Base-by-base conservation (phyloP, 305 asterid genomes). In the Rubia occidens region DNA sequence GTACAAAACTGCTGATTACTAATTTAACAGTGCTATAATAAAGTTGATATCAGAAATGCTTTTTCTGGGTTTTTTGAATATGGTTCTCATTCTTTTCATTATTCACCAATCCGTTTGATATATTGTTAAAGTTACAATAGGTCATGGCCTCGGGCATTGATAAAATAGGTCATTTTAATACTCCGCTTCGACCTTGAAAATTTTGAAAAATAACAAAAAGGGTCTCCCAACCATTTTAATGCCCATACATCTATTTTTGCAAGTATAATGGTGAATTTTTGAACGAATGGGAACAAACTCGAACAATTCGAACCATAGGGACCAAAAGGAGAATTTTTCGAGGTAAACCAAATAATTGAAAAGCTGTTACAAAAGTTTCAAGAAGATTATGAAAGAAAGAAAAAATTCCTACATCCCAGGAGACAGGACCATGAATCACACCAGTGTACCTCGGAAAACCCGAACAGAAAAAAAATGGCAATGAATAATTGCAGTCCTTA, bases 401-500 rank as follows among this genome's bases (percentile, higher is more conserved):
- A 51, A n/a, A 59, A n/a, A 63, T 0, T 8, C 67, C 49, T 4
- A 17, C 44, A 11, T 49, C 60, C 60, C 45, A 45, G 53, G 53
- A 45, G 53, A 45, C 53, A 43, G 11, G 11, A 8, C 47, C 47
- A 47, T 47, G 54, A 47, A 47, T 2, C 54, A 47, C 54, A 47
- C 54, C 54, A 47, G 24, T 24, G 2, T 11, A 66, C 43, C 69
- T 20, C 69, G 39, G 69, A 44, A 43, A 65, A 47, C 14, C 20
- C 9, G 15, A 47, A 45, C 60, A 43, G 32, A 47, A 47, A 47
- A 11, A 44, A 29, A 58, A 42, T 60, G 39, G 29, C 13, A 44
- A 21, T 45, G 39, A 0, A 11, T 17, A 26, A 14, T 67, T 83
- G 47, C 3, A 45, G 85, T 79, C 89, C 91, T 74, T 80, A 74